Base-by-base conservation (phyloP, 169 alveolate species). In the Eimeria necatrix region DNA sequence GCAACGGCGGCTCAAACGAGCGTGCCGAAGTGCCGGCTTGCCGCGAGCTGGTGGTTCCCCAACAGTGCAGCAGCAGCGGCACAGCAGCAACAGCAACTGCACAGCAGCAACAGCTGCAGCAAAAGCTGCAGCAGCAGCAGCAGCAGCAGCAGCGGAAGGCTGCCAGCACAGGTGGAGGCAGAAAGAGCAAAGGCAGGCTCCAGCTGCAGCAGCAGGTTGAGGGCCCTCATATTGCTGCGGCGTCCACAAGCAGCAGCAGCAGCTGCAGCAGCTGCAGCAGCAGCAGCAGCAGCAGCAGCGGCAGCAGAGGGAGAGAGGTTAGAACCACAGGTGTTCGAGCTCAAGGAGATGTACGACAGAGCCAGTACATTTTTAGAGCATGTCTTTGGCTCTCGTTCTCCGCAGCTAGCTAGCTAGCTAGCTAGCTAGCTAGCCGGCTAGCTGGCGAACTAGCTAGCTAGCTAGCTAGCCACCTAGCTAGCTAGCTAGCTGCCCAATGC, bases 111-210 rank as follows among this genome's bases (percentile, higher is more conserved):
- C 48, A n/a, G 4, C 10, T n/a, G 81, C 52, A 24, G 81, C 81
- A 9, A 9, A 3, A 20, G n/a, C 16, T n/a, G 4, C 46, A 24
- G 51, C 46, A n/a, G 18, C 81, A 24, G 81, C 52, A 26, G 81
- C 51, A n/a, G 52, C 81, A 71, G 81, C 81, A 71, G 81, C 81
- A 71, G 81, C 81, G 51, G 81, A 32, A 71, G 81, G 73, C 12
- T 61, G 73, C n/a, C 4, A 18, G 73, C n/a, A 61, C 73, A 61
- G 73, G 73, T 61, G 73, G 22, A 7, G n/a, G 73, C 12, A 61
- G 73, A 61, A 26, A 61, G 73, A 4, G n/a, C 12, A 14, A 61
- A 20, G n/a, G n/a, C n/a, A n/a, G n/a, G n/a, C n/a, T n/a, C n/a
- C n/a, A n/a, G 73, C 73, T 4, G n/a, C 73, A 61, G 73, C 73